Percentiles rank a stretch among this genome's conserved stretches.
Conservation (phyloP, 2,329 filamentous ascomycete genomes). For the Penicillium sp. region DNA sequence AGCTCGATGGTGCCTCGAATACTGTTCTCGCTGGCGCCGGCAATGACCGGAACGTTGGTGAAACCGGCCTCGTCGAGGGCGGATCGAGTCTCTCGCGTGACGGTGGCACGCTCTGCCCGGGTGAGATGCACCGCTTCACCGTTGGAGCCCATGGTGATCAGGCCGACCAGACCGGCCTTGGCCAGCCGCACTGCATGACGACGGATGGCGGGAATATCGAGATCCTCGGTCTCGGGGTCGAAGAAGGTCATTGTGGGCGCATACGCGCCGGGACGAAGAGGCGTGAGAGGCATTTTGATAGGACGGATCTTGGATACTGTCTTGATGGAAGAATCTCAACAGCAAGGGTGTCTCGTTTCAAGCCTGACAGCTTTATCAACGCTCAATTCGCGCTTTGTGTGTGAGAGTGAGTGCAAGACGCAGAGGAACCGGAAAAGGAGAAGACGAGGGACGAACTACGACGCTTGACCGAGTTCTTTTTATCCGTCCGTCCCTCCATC, state of each 20-base stretch:
- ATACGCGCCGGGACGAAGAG: slow-evolving; percentile 76
- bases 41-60: slow-evolving; percentile 67
- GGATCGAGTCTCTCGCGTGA: slow-evolving; percentile 71
- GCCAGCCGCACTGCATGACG: slow-evolving; percentile 74
- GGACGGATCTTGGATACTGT: background rate
- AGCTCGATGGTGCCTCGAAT: slow-evolving; percentile 74
- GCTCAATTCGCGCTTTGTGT: no score
- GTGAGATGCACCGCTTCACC: slow-evolving; percentile 83
- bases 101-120: slow-evolving; percentile 65
- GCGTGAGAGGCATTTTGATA: slow-evolving; percentile 38
- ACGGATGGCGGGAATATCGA: slow-evolving; percentile 74
- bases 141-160: slow-evolving; percentile 86
- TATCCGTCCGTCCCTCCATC: background rate
- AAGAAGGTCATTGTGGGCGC: slow-evolving; percentile 90
- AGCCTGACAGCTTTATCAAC: no score
- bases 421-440: background rate
- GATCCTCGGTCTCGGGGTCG: slow-evolving; percentile 72
- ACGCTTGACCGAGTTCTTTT: slow-evolving; percentile 1
- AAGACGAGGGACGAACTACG: slow-evolving; percentile 1
- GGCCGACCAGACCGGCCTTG: slow-evolving; percentile 68
- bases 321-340: background rate
- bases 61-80: slow-evolving; percentile 78
- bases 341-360: no score
- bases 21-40: slow-evolving; percentile 74
- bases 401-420: background rate